These are phyloP conservation scores for Lophiotrema nucula DNA, from an alignment of 495 filamentous ascomycete genomes.

Conservation along the genomic window DNA sequence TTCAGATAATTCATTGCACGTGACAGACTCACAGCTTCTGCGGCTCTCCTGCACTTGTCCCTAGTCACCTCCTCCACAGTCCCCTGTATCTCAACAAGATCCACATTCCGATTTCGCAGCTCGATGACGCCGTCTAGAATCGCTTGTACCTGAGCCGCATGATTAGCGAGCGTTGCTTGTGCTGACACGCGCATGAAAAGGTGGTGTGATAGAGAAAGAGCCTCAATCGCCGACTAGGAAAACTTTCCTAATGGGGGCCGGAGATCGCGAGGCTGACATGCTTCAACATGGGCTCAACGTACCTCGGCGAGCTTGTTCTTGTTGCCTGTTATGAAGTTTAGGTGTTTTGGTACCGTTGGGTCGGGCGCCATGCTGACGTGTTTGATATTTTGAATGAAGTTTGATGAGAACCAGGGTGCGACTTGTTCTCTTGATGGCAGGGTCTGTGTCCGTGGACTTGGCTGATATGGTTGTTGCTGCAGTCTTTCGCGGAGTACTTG, in stretches of 20 bases:
- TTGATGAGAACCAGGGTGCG: background rate
- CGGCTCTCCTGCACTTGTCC: conserved; percentile 82
- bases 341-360: conserved; percentile 39
- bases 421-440: background rate
- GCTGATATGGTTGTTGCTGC: conserved; percentile 1
- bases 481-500: background rate
- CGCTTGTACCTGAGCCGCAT: conserved; percentile 60
- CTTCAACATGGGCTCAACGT: background rate
- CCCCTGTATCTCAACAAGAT: conserved; percentile 88
- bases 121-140: conserved; percentile 75
- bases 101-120: conserved; percentile 69
- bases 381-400: conserved; percentile 4
- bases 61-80: conserved; percentile 84
- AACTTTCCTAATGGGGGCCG: too few species aligned
- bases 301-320: conserved; percentile 80
- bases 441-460: background rate
- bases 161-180: background rate
- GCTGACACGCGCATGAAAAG: too few species aligned
- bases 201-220: too few species aligned
- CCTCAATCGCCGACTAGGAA: too few species aligned
- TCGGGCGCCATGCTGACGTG: conserved; percentile 32
- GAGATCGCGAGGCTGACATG: background rate
- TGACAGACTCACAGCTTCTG: conserved; percentile 54
- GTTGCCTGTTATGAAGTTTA: conserved; percentile 98
- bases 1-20: background rate